Percentiles rank a stretch among this genome's conserved stretches.
Evolutionary conservation across 371 early-diverging fungal species (phyloP).

Genomic region (Mortierella sp.): DNA sequence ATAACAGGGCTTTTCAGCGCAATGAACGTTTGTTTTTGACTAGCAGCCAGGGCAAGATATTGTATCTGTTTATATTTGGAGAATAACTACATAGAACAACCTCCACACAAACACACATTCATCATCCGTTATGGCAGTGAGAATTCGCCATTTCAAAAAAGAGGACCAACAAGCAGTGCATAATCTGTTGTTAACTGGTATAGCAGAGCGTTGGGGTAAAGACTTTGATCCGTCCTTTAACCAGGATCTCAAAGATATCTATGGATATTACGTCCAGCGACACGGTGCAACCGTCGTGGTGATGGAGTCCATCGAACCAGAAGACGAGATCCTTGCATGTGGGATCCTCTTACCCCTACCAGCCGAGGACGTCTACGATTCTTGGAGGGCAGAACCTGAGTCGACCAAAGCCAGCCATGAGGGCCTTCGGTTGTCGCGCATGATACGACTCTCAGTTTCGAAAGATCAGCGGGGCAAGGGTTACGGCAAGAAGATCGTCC

Average conservation of each 20-base stretch:
- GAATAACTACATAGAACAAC: too few species aligned
- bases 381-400: constrained; percentile 32
- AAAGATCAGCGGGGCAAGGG: constrained; percentile 34
- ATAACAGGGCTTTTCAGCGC: too few species aligned
- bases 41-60: too few species aligned
- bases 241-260: constrained; percentile 38
- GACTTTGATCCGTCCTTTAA: constrained; percentile 41
- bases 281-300: constrained; percentile 38
- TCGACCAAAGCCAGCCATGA: not conserved
- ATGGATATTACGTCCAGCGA: constrained; percentile 29
- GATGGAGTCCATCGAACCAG: constrained; percentile 10
- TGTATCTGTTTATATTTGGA: too few species aligned
- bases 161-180: constrained; percentile 31
- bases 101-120: too few species aligned
- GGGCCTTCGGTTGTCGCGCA: constrained; percentile 28
- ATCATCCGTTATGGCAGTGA: constrained; percentile 7
- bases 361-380: constrained; percentile 35
- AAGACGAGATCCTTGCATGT: constrained; percentile 24
- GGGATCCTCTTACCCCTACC: constrained; percentile 46
- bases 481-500: constrained; percentile 27
- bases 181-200: constrained; percentile 29
- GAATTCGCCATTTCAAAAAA: constrained; percentile 32
- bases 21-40: too few species aligned
- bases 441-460: constrained; percentile 47
- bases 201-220: constrained; percentile 42